Conservation (phyloP, 257 asterid species). For the Echites panduratus region DNA sequence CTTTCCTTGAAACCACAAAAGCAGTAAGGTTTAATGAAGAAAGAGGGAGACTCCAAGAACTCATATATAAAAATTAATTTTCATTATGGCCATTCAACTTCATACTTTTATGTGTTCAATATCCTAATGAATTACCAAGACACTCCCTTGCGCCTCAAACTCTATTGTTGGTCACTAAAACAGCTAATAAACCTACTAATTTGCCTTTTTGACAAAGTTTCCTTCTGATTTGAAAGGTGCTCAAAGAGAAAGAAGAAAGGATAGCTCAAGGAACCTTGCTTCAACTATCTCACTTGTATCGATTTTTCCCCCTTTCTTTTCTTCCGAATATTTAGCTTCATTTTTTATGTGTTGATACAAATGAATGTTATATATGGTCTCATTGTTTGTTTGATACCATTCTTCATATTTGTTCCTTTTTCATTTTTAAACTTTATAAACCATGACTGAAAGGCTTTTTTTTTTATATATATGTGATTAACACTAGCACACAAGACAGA, state of each 20-base stretch:
- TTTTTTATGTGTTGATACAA: neutral
- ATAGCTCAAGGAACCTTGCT: slow-evolving; percentile 77
- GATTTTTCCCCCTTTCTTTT: slow-evolving; percentile 10
- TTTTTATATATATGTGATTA: slow-evolving; percentile 66
- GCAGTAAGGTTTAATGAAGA: too few species aligned
- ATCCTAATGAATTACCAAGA: too few species aligned
- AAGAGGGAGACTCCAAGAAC: too few species aligned
- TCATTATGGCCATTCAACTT: too few species aligned
- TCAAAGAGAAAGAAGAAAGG: slow-evolving; percentile 88
- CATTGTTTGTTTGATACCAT: neutral
- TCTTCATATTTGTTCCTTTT: slow-evolving; percentile 7
- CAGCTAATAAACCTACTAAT: too few species aligned
- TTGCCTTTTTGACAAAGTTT: too few species aligned
- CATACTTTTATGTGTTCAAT: too few species aligned
- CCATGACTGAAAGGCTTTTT: neutral
- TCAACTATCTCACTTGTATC: slow-evolving; percentile 78
- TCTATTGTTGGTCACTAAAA: too few species aligned
- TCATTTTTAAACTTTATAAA: neutral
- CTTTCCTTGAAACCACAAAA: too few species aligned
- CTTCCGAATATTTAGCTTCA: neutral
- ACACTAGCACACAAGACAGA: slow-evolving; percentile 80
- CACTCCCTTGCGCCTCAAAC: too few species aligned
- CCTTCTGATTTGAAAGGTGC: slow-evolving; percentile 47
- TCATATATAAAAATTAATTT: too few species aligned
- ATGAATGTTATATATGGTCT: neutral